Evolutionary conservation across 208 protist genomes (phyloP).

Genomic region (Porcisia hertigi): DNA sequence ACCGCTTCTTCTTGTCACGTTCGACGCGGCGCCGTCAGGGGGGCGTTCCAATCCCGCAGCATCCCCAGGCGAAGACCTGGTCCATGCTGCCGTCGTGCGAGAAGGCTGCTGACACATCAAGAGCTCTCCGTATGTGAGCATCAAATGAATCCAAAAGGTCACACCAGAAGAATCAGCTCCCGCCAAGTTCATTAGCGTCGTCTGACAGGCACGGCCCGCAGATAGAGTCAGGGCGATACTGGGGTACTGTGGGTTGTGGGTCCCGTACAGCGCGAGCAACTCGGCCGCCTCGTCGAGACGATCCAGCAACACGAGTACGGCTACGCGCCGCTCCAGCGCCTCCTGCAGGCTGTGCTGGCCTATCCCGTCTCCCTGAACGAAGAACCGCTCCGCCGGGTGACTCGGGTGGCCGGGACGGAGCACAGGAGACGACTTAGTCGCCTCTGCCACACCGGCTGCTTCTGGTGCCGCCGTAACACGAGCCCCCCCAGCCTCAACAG

Average conservation of each 20-base stretch:
- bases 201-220: constrained; percentile 25
- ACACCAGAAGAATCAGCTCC: constrained; percentile 27
- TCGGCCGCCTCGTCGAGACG: constrained; percentile 49
- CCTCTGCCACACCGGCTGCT: not conserved
- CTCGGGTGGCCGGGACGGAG: not conserved
- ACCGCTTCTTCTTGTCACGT: not conserved
- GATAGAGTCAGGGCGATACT: constrained; percentile 63
- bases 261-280: constrained; percentile 54
- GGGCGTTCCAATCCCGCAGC: not conserved
- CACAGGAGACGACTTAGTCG: not conserved
- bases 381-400: constrained; percentile 24
- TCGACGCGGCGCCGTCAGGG: not conserved
- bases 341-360: constrained; percentile 58
- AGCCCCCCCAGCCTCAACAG: not conserved
- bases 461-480: not conserved
- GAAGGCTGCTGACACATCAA: constrained; percentile 15
- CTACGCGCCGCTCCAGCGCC: constrained; percentile 77
- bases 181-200: constrained; percentile 13
- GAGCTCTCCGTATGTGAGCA: constrained; percentile 47
- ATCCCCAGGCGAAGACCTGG: not conserved
- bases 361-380: constrained; percentile 57
- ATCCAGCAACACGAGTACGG: constrained; percentile 65
- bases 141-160: constrained; percentile 66
- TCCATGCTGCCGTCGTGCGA: not conserved
- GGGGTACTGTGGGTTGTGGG: constrained; percentile 55